Percentiles rank a stretch among this genome's conserved stretches.
These are phyloP conservation scores for Fagopyrum esculentum DNA, from an alignment of 148 eudicot genomes.

Conservation along the genomic window DNA sequence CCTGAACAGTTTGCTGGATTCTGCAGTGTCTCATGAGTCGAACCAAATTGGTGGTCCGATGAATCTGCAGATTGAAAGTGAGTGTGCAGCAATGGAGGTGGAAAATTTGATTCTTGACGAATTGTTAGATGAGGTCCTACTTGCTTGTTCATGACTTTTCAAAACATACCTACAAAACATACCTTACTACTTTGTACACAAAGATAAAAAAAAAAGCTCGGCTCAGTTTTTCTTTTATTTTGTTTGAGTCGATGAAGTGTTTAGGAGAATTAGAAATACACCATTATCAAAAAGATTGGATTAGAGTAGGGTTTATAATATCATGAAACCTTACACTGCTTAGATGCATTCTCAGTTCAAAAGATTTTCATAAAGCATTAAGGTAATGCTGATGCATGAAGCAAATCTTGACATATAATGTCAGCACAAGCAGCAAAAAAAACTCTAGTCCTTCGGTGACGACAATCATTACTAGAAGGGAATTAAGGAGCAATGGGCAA, in stretches of 20 bases:
- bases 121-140: conserved; percentile 40
- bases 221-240: not conserved
- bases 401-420: no score
- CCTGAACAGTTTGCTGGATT: not conserved
- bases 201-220: not conserved
- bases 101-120: conserved; percentile 61
- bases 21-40: not conserved
- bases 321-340: no score
- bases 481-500: no score
- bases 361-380: not conserved
- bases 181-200: not conserved
- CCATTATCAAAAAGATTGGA: not conserved
- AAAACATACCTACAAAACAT: not conserved
- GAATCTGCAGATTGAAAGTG: conserved; percentile 63
- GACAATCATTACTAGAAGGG: no score
- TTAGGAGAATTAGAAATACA: not conserved
- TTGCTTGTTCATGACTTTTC: not conserved
- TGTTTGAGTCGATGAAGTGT: not conserved
- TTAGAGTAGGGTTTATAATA: not conserved
- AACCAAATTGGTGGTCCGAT: conserved; percentile 41
- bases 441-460: no score
- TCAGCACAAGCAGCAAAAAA: no score
- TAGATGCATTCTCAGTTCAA: not conserved
- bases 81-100: conserved; percentile 46
- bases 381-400: no score